Percentiles rank a stretch among this genome's conserved stretches.
phyloP scores from a whole-genome alignment of 495 filamentous ascomycete species.

The Hyaloscypha finlandica region DNA sequence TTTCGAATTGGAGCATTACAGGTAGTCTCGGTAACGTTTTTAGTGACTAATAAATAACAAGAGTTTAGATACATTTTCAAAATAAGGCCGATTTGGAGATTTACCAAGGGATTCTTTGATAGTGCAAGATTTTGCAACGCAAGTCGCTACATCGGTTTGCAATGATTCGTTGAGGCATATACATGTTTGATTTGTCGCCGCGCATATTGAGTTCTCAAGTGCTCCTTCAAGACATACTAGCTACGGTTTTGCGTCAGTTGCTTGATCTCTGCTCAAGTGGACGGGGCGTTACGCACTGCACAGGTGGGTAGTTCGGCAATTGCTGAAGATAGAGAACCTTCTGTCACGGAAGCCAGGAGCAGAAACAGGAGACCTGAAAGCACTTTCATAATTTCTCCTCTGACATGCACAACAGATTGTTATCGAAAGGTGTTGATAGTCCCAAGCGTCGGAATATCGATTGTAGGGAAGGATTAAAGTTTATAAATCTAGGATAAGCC shows the following conservation, averaged over 20 bases:
- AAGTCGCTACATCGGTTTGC: slow-evolving; percentile 32
- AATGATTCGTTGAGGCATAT: slow-evolving; percentile 35
- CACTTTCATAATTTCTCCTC: background rate
- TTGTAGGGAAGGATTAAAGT: background rate
- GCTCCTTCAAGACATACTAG: slow-evolving; percentile 29
- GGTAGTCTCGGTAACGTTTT: slow-evolving; percentile 22
- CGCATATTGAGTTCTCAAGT: slow-evolving; percentile 34
- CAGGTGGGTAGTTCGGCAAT: slow-evolving; percentile 19
- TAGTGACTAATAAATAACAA: slow-evolving; percentile 11
- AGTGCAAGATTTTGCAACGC: slow-evolving; percentile 35
- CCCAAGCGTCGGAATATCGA: background rate
- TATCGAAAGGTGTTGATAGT: background rate
- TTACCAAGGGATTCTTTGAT: slow-evolving; percentile 37
- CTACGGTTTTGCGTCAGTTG: slow-evolving; percentile 10
- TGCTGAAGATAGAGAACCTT: background rate
- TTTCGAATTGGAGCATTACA: slow-evolving; percentile 27
- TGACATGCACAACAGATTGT: background rate
- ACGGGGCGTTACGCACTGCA: background rate
- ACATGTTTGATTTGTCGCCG: slow-evolving; percentile 36
- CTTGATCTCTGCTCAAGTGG: no score
- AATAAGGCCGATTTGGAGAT: background rate
- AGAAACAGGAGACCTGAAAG: slow-evolving; percentile 4
- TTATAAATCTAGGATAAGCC: no score
- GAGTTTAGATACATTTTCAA: background rate
- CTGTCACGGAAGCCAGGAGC: slow-evolving; percentile 9